Base-by-base conservation (phyloP, 2,329 filamentous ascomycete genomes). In the Diaporthe sp. region DNA sequence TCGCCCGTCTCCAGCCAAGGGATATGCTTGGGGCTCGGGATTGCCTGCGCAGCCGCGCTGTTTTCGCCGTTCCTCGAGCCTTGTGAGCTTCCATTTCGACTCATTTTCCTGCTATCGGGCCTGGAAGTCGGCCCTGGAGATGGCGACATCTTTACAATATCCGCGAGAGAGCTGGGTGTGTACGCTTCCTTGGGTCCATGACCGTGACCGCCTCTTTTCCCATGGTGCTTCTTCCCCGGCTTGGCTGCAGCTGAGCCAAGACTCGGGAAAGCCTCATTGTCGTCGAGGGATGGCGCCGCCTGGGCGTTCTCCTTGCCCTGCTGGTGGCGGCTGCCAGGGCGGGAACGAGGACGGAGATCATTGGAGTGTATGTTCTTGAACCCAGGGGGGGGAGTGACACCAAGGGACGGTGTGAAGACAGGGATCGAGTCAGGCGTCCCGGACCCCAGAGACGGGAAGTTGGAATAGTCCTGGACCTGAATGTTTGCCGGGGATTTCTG, bases 1-100 rank as follows among this genome's bases (percentile, higher is more conserved):
- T 96, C 92, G 30, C 97, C 97, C 3, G 97, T 98, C 83, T 98
- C 96, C 5, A 98, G 86, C 97, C 97, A 99, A 0, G 97, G 97
- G 61, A 99, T 95, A 79, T 98, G 94, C 81, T 97, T 95, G 13
- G 97, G 97, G 73, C 92, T 91, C 25, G 94, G 90, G 72, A 99
- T 98, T 2, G 94, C 92, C 81, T 94, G 92, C 22, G 95, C 94
- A 39, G 95, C 92, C 35, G 91, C 88, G 81, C 93, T 97, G 79
- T 96, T 94, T 82, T 98, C 94, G 27, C 92, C 90, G 76, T 89
- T 91, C 70, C 90, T 91, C 63, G 91, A 86, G 72, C 88, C 92
- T 15, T 89, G 89, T 55, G 91, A 89, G 81, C 90, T 94, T 75
- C 92, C 92, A 77, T 93, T 92, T 50, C 92, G 88, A 47, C 86